phyloP scores from a whole-genome alignment of 306 rosid genomes.

The Acacia confusa region DNA sequence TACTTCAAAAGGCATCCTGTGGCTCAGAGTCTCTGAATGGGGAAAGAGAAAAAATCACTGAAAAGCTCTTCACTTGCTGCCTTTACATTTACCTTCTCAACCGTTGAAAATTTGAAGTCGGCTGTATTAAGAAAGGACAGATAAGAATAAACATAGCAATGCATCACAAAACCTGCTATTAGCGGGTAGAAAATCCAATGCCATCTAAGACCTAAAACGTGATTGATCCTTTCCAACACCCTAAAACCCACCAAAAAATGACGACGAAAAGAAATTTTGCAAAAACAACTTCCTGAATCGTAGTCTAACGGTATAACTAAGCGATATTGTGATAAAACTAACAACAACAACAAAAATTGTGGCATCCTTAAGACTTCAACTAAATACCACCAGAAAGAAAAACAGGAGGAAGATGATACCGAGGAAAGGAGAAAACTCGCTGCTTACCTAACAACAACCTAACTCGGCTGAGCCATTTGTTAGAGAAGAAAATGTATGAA shows the following conservation, averaged over 20 bases:
- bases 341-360: conserved; percentile 26
- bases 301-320: conserved; percentile 3
- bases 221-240: conserved; percentile 1
- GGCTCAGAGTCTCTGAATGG: conserved; percentile 37
- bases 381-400: conserved; percentile 28
- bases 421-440: conserved; percentile 32
- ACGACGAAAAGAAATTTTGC: conserved; percentile 14
- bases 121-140: conserved; percentile 15
- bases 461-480: conserved; percentile 39
- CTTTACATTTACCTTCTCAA: conserved; percentile 30
- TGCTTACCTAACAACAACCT: conserved; percentile 70
- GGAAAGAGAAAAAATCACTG: conserved; percentile 9
- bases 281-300: conserved; percentile 1
- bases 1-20: conserved; percentile 74
- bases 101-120: conserved; percentile 42
- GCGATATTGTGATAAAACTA: conserved; percentile 19
- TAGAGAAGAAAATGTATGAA: conserved; percentile 40
- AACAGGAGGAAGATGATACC: conserved; percentile 2
- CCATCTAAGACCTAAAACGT: neutral
- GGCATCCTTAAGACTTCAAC: conserved; percentile 31
- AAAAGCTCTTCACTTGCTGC: conserved; percentile 37
- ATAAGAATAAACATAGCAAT: conserved; percentile 17
- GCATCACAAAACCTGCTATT: conserved; percentile 10
- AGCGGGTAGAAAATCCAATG: conserved; percentile 9
- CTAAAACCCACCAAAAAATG: neutral